phyloP scores from a whole-genome alignment of 2,329 filamentous ascomycete species.

The Trichoderma koningii region DNA sequence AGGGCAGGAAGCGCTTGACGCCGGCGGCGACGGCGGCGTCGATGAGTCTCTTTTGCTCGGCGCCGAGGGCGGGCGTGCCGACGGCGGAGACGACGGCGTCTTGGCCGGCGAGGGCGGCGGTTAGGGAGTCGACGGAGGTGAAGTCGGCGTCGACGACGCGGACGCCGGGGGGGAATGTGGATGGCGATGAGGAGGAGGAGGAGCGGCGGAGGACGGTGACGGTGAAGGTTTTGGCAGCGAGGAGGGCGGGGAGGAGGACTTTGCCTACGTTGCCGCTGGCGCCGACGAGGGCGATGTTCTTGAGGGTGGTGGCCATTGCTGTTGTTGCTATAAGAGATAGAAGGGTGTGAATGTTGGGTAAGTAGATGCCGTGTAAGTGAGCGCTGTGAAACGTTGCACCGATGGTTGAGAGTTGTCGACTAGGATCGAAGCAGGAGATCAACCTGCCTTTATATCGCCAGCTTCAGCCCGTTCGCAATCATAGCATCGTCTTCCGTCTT shows the following conservation, averaged over 20 bases:
- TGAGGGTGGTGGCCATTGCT: conserved; percentile 38
- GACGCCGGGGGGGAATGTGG: conserved; percentile 37
- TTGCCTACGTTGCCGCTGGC: conserved; percentile 43
- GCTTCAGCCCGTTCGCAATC: too few relatives aligned
- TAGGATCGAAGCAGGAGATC: too few relatives aligned
- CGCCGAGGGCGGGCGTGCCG: conserved; percentile 43
- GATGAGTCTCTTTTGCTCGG: conserved; percentile 46
- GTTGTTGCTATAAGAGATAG: neutral
- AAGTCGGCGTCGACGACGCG: conserved; percentile 44
- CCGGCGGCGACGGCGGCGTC: conserved; percentile 62
- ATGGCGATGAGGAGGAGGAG: conserved; percentile 49
- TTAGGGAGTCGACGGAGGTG: conserved; percentile 51
- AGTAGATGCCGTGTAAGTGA: neutral
- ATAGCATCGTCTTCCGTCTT: too few relatives aligned
- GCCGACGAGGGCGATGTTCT: conserved; percentile 45
- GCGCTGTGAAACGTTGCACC: neutral
- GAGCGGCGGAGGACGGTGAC: conserved; percentile 42
- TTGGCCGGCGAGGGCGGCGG: conserved; percentile 54
- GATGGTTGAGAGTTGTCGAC: too few relatives aligned
- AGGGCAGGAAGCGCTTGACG: conserved; percentile 63
- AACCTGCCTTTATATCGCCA: too few relatives aligned
- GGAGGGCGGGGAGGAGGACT: conserved; percentile 37
- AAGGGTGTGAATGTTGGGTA: neutral
- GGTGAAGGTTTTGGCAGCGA: conserved; percentile 40
- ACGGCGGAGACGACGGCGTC: conserved; percentile 55